These are phyloP conservation scores for Pulveroboletus ravenelii DNA, from an alignment of 768 basidiomycete genomes.

Conservation along the genomic window DNA sequence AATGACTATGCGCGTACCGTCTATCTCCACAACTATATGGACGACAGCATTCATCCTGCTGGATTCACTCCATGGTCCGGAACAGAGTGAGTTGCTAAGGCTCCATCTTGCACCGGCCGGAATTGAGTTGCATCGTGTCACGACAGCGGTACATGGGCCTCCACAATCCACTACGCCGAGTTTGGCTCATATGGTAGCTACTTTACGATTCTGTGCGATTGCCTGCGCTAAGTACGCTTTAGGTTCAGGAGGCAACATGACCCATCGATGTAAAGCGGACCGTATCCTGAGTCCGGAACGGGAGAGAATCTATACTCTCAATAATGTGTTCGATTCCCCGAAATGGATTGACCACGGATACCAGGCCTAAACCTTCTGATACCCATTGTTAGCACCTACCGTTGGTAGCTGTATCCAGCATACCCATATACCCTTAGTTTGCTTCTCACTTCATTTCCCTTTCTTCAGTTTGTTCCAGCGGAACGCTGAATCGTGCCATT, in stretches of 20 bases:
- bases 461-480: too few species aligned
- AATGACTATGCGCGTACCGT: conserved; percentile 54
- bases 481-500: too few species aligned
- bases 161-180: conserved; percentile 58
- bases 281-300: conserved; percentile 38
- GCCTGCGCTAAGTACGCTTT: neutral
- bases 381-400: neutral
- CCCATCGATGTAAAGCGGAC: conserved; percentile 40
- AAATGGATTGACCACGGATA: conserved; percentile 56
- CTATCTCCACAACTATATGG: conserved; percentile 54
- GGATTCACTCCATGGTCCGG: conserved; percentile 47
- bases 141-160: conserved; percentile 44
- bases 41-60: conserved; percentile 45
- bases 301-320: conserved; percentile 35
- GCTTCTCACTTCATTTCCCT: too few species aligned
- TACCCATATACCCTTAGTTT: too few species aligned
- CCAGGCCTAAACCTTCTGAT: conserved; percentile 8
- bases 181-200: conserved; percentile 45
- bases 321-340: conserved; percentile 47
- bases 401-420: neutral
- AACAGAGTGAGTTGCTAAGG: conserved; percentile 10
- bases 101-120: neutral
- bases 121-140: conserved; percentile 9
- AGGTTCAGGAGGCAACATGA: conserved; percentile 54
- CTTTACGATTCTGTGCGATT: neutral